Evolutionary conservation across 2,329 filamentous ascomycete genomes (phyloP).

Genomic region (Clarireedia sp.): DNA sequence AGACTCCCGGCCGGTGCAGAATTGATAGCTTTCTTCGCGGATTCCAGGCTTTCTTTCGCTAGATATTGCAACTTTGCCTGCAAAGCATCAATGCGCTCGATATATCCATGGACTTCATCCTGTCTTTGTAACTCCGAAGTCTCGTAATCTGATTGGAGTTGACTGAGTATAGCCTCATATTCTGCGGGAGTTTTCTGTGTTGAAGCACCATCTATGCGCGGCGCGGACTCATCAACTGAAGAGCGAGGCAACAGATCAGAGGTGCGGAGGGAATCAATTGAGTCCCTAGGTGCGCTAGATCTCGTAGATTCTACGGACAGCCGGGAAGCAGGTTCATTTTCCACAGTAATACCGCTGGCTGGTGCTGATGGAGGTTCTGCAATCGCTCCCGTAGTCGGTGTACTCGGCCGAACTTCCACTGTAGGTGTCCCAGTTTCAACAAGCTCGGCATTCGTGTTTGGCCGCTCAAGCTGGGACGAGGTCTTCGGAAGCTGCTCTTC

Average conservation of each 20-base stretch:
- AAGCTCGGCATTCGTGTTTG: neutral
- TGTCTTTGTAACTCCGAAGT: constrained; percentile 46
- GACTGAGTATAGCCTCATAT: constrained; percentile 34
- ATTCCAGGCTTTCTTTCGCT: constrained; percentile 68
- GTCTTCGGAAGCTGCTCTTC: neutral
- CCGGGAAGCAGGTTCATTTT: constrained; percentile 19
- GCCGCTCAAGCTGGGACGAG: too few species aligned
- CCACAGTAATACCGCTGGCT: constrained; percentile 12
- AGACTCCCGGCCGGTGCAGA: constrained; percentile 54
- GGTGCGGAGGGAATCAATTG: constrained; percentile 20
- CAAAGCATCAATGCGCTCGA: constrained; percentile 85
- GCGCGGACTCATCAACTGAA: constrained; percentile 25
- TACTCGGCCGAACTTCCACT: constrained; percentile 13
- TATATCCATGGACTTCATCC: constrained; percentile 74
- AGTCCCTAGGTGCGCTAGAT: constrained; percentile 21
- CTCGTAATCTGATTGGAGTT: constrained; percentile 29
- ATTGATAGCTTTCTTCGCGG: constrained; percentile 61
- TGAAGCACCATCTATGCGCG: constrained; percentile 6
- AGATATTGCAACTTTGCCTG: constrained; percentile 88
- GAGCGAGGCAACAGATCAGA: constrained; percentile 19
- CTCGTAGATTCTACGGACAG: constrained; percentile 24
- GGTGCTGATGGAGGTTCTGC: constrained; percentile 4
- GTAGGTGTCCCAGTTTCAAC: constrained; percentile 10
- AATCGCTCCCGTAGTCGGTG: neutral
- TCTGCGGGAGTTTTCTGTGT: constrained; percentile 24